Evolutionary conservation across 768 basidiomycete species (phyloP).

Genomic region (Mycena vulgaris): DNA sequence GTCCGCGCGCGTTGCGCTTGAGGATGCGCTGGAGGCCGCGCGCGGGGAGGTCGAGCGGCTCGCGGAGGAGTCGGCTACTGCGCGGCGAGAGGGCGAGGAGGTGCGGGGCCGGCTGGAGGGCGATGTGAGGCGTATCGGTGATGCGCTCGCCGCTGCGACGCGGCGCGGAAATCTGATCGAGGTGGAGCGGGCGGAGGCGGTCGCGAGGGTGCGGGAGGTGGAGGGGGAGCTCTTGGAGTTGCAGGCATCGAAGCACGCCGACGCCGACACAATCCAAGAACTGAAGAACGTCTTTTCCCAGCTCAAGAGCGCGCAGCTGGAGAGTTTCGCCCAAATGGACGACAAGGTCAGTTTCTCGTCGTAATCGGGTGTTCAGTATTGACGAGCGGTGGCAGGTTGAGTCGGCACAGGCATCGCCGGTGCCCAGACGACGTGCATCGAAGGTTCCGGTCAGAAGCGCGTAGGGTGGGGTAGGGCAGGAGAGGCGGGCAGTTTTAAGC

Average conservation of each 20-base stretch:
- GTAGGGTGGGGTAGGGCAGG: too few species aligned
- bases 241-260: conserved; percentile 48
- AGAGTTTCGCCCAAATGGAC: conserved; percentile 53
- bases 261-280: conserved; percentile 53
- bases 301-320: conserved; percentile 52
- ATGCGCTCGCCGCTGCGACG: conserved; percentile 40
- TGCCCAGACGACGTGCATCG: conserved; percentile 31
- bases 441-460: conserved; percentile 30
- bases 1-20: background rate
- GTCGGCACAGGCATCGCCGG: conserved; percentile 25
- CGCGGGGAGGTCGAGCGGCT: conserved; percentile 20
- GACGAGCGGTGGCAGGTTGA: conserved; percentile 11
- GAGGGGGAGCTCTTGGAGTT: conserved; percentile 53
- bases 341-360: conserved; percentile 52
- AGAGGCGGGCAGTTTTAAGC: conserved; percentile 23
- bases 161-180: conserved; percentile 37
- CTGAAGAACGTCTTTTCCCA: conserved; percentile 50
- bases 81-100: conserved; percentile 13
- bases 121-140: conserved; percentile 34
- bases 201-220: conserved; percentile 41
- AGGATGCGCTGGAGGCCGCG: conserved; percentile 2
- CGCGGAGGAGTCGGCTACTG: background rate
- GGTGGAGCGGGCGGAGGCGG: conserved; percentile 38
- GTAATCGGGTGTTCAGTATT: background rate
- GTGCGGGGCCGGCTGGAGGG: conserved; percentile 33